Percentiles rank a stretch among this genome's conserved stretches.
These are phyloP conservation scores for Geotrichum phurueaensis DNA, from an alignment of 1,139 yeast genomes.

Conservation along the genomic window DNA sequence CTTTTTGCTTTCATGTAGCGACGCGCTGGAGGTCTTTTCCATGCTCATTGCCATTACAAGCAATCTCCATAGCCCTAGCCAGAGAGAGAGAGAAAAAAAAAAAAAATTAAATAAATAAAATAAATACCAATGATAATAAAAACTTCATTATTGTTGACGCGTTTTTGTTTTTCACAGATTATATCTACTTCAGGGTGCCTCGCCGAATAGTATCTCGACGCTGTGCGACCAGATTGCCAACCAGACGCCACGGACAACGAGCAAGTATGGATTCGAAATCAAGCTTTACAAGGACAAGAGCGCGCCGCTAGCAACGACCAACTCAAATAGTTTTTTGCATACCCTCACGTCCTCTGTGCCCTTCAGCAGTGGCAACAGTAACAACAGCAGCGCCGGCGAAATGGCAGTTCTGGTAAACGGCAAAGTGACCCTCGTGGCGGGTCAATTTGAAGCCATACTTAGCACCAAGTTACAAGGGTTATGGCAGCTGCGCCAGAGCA, in stretches of 20 bases:
- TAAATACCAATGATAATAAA: not conserved
- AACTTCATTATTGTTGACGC: not conserved
- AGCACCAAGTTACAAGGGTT: constrained; percentile 58
- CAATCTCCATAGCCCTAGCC: no score
- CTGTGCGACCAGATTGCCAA: constrained; percentile 64
- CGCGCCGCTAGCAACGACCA: constrained; percentile 23
- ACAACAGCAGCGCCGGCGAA: constrained; percentile 33
- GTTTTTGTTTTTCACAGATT: constrained; percentile 35
- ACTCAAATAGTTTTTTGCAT: constrained; percentile 8
- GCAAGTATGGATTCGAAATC: constrained; percentile 60
- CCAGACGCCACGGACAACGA: constrained; percentile 52
- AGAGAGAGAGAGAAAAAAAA: not conserved
- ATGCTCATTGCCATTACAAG: no score
- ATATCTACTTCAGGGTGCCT: constrained; percentile 49
- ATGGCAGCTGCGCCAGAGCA: constrained; percentile 67
- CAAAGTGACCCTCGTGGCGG: constrained; percentile 29
- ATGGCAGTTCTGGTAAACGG: constrained; percentile 49
- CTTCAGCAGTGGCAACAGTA: not conserved
- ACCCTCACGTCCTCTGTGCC: constrained; percentile 9
- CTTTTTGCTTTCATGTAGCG: not conserved
- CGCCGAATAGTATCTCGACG: constrained; percentile 59
- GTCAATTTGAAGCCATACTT: constrained; percentile 32
- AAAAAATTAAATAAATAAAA: not conserved
- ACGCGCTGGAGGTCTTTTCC: not conserved
- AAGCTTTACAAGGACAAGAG: constrained; percentile 58